A percentile compares a stretch with the other conserved stretches of the same genome.
phyloP scores from a whole-genome alignment of 768 basidiomycete species.

The Naganishia vaughanmartiniae region DNA sequence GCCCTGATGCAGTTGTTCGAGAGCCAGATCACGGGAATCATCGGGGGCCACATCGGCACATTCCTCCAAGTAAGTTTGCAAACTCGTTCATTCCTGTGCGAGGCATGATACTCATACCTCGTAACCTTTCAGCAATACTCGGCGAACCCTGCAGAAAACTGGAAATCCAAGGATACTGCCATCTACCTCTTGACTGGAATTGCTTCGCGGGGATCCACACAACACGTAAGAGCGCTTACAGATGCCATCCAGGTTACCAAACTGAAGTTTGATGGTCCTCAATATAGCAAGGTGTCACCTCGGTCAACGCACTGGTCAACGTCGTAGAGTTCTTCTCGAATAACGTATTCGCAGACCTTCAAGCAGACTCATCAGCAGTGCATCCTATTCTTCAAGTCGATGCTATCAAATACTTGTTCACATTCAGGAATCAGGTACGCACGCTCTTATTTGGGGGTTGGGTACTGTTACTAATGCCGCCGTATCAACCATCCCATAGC shows the following conservation, averaged over 20 bases:
- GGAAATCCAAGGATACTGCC: conserved; percentile 91
- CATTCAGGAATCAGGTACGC: conserved; percentile 88
- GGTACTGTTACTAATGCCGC: background rate
- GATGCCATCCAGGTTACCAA: background rate
- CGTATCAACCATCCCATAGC: conserved; percentile 54
- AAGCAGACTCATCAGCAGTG: conserved; percentile 64
- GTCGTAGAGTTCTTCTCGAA: conserved; percentile 94
- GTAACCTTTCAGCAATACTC: conserved; percentile 58
- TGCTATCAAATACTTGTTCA: conserved; percentile 89
- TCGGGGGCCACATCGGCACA: conserved; percentile 74
- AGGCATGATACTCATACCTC: conserved; percentile 1
- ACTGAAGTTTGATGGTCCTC: background rate
- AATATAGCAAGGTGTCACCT: conserved; percentile 80
- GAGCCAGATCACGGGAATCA: conserved; percentile 78
- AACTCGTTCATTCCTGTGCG: background rate
- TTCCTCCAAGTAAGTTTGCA: conserved; percentile 58
- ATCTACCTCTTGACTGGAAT: conserved; percentile 91
- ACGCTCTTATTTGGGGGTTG: background rate
- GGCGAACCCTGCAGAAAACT: conserved; percentile 60
- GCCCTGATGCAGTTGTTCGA: conserved; percentile 79
- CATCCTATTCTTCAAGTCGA: conserved; percentile 93
- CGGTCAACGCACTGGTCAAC: conserved; percentile 85
- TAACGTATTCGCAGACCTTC: conserved; percentile 81
- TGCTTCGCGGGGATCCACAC: conserved; percentile 82
- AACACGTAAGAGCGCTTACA: conserved; percentile 60